phyloP scores from a whole-genome alignment of 352 stramenopile genomes.

The Globisporangium iwayamae region DNA sequence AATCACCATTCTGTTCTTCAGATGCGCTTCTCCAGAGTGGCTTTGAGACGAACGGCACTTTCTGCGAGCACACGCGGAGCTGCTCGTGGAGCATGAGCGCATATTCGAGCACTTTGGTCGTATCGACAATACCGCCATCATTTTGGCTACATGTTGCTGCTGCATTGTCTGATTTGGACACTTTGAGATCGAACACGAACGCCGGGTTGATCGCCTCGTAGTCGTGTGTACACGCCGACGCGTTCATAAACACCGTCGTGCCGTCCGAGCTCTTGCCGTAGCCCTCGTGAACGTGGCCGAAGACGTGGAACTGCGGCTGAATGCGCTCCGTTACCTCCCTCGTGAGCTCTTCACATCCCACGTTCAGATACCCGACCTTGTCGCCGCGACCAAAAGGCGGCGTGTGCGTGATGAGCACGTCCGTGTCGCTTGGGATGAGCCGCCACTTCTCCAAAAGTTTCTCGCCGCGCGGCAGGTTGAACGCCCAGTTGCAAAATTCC shows the following conservation, averaged over 20 bases:
- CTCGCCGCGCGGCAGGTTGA: constrained; percentile 58
- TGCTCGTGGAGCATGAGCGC: constrained; percentile 58
- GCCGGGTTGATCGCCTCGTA: constrained; percentile 70
- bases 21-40: constrained; percentile 2
- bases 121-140: too few relatives aligned
- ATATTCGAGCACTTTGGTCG: constrained; percentile 29
- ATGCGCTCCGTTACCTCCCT: constrained; percentile 62
- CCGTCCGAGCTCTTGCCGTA: constrained; percentile 71
- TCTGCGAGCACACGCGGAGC: constrained; percentile 61
- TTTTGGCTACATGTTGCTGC: neutral
- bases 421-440: constrained; percentile 52
- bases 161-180: constrained; percentile 1
- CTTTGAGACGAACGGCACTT: constrained; percentile 42
- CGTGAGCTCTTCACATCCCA: constrained; percentile 78
- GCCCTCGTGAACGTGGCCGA: constrained; percentile 89
- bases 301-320: constrained; percentile 78
- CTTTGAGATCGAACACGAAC: constrained; percentile 52
- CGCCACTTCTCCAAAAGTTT: constrained; percentile 42
- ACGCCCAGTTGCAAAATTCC: constrained; percentile 84
- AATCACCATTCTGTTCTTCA: constrained; percentile 7
- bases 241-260: constrained; percentile 85
- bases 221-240: constrained; percentile 69
- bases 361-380: constrained; percentile 36
- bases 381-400: constrained; percentile 82
- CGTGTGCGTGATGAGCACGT: constrained; percentile 88